Conservation (phyloP, 495 filamentous ascomycete species). For the Xylaria longipes region DNA sequence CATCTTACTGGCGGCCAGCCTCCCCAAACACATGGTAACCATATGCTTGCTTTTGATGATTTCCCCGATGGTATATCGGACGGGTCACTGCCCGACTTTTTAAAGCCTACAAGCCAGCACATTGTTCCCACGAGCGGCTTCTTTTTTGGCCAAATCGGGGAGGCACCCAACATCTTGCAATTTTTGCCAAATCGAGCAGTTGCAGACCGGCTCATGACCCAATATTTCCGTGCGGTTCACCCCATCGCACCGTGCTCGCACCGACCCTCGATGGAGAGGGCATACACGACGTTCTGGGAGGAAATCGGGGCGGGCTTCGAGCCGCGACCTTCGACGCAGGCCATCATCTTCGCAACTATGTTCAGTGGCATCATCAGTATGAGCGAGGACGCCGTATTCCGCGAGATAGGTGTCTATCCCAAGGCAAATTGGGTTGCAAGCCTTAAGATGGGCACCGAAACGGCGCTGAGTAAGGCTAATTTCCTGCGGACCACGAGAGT, state of each 20-base stretch:
- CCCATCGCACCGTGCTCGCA: slow-evolving; percentile 69
- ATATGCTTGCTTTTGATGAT: slow-evolving; percentile 31
- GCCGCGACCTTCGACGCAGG: slow-evolving; percentile 67
- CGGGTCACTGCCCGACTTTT: slow-evolving; percentile 46
- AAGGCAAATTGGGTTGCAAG: slow-evolving; percentile 62
- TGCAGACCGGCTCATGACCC: slow-evolving; percentile 63
- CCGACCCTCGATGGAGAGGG: slow-evolving; percentile 64
- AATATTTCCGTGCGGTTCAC: slow-evolving; percentile 72
- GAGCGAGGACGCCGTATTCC: slow-evolving; percentile 55
- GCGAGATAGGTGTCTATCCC: slow-evolving; percentile 54
- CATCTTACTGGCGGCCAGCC: slow-evolving; percentile 17
- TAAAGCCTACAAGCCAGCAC: slow-evolving; percentile 59
- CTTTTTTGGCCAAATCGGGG: slow-evolving; percentile 64
- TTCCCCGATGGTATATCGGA: slow-evolving; percentile 23
- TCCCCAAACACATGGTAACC: slow-evolving; percentile 27
- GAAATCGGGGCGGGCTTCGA: slow-evolving; percentile 60
- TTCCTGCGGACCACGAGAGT: slow-evolving; percentile 73
- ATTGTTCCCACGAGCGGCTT: slow-evolving; percentile 69
- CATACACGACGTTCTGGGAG: slow-evolving; percentile 69
- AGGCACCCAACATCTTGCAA: slow-evolving; percentile 57
- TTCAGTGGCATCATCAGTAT: slow-evolving; percentile 73
- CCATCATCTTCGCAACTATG: slow-evolving; percentile 69
- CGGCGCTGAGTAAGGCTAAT: slow-evolving; percentile 67
- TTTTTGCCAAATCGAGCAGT: slow-evolving; percentile 59
- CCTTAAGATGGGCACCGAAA: slow-evolving; percentile 69